Evolutionary conservation across 1,139 yeast genomes (phyloP).

Genomic region (Scheffersomyces titani): DNA sequence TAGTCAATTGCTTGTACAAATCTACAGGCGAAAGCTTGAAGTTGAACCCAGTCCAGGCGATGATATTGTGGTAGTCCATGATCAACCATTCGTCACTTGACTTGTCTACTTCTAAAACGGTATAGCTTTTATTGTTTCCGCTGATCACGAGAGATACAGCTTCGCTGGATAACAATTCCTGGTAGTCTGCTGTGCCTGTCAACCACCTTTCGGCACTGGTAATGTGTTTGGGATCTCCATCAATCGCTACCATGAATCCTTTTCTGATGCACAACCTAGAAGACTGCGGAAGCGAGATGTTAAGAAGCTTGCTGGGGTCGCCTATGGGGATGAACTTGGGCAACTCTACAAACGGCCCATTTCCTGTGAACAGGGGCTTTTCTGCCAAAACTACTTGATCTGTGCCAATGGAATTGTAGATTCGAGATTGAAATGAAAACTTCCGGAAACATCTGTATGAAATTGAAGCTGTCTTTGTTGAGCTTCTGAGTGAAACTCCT

Average conservation of each 20-base stretch:
- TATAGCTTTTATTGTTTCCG: conserved; percentile 28
- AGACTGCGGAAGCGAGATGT: conserved; percentile 36
- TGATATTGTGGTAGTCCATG: conserved; percentile 11
- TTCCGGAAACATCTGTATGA: background rate
- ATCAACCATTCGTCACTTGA: conserved; percentile 16
- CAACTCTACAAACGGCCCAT: conserved; percentile 43
- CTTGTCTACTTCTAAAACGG: conserved; percentile 21
- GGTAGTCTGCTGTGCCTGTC: conserved; percentile 20
- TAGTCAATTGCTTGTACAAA: conserved; percentile 4
- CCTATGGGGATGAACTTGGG: conserved; percentile 39
- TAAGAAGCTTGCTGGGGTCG: conserved; percentile 29
- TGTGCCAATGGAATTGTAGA: background rate
- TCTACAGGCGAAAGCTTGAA: conserved; percentile 10
- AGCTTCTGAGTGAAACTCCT: background rate
- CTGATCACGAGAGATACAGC: conserved; percentile 33
- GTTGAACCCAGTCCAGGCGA: conserved; percentile 23
- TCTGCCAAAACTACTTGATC: conserved; percentile 2
- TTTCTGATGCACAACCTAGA: conserved; percentile 32
- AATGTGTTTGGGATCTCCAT: conserved; percentile 30
- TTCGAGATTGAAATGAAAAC: background rate
- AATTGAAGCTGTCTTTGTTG: background rate
- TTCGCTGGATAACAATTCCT: conserved; percentile 23
- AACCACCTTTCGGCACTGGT: conserved; percentile 15
- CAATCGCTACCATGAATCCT: conserved; percentile 36
- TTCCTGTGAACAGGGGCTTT: conserved; percentile 27